Base-by-base conservation (phyloP, 1,284 basidiomycete species). In the Pseudozyma sp. region DNA sequence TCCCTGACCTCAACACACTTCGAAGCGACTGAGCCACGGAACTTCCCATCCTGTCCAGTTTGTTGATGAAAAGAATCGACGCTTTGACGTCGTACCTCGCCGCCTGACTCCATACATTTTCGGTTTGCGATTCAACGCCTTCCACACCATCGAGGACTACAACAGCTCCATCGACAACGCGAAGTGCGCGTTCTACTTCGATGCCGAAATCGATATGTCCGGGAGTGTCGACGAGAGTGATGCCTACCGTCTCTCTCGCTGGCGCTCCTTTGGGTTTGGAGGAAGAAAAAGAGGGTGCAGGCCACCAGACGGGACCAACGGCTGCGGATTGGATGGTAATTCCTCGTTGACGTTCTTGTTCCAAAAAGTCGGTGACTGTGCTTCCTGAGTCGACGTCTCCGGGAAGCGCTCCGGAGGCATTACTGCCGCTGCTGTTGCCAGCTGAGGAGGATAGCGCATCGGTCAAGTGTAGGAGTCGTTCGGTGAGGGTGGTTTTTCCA, bases 141-240 rank as follows among this genome's bases (percentile, higher is more conserved):
- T 95, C 94, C 0, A 95, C 93, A 0, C 92, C 92, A 84, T 95
- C 93, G 40, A 95, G 90, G 18, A 95, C 86, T 16, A 95, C 91
- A 14, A 95, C 90, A 5, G 93, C 92, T 63, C 94, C 94, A 78
- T 95, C 93, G 1, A 94, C 90, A 10, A 95, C 92, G 16, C 93
- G 89, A 79, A 93, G 93, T 13, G 93, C 93, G 76, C 93, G 92
- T 85, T 95, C 94, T 11, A 95, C 94, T 80, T 95, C 93, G 91
- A 95, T 94, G 2, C 93, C 93, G 86, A 95, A 95, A 85, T 95
- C 93, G 8, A 93, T 93, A 85, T 95, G 93, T 16, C 93, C 93
- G 8, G 93, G 93, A 6, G 93, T 95, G 81, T 95, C 94, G 52
- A 95, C 91, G 42, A 95, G 88, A 78, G 94, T 94, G 85, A 93